Percentiles rank a stretch among this genome's conserved stretches.
These are phyloP conservation scores for Cytospora piceicola DNA, from an alignment of 2,329 filamentous ascomycete genomes.

Conservation along the genomic window DNA sequence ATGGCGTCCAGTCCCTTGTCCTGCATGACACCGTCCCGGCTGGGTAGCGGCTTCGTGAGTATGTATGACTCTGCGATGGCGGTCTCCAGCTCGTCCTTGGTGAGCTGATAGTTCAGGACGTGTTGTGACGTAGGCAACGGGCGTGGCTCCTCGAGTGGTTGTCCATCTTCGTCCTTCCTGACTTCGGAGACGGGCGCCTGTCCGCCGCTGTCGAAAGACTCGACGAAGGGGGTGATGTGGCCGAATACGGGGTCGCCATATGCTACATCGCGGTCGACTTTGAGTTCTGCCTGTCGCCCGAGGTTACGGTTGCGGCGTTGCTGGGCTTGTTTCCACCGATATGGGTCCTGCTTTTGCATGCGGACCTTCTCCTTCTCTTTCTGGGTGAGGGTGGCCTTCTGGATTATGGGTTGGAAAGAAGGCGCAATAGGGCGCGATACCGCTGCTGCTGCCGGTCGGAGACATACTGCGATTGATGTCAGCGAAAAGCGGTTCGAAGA, in stretches of 20 bases:
- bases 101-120: slow-evolving; percentile 78
- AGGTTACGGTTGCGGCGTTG: slow-evolving; percentile 85
- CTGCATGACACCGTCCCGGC: neutral
- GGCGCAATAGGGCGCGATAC: slow-evolving; percentile 47
- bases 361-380: slow-evolving; percentile 69
- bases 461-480: slow-evolving; percentile 54
- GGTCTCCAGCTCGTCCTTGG: slow-evolving; percentile 65
- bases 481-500: slow-evolving; percentile 32
- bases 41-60: slow-evolving; percentile 62
- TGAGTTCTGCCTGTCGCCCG: slow-evolving; percentile 71
- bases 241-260: slow-evolving; percentile 82
- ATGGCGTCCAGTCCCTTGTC: slow-evolving; percentile 23
- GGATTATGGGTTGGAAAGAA: slow-evolving; percentile 61
- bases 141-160: slow-evolving; percentile 44
- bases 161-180: slow-evolving; percentile 47
- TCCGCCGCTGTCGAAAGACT: slow-evolving; percentile 74
- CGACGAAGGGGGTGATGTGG: slow-evolving; percentile 77
- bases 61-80: slow-evolving; percentile 70
- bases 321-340: slow-evolving; percentile 77
- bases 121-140: slow-evolving; percentile 52
- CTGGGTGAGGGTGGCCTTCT: slow-evolving; percentile 66
- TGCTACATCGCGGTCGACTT: slow-evolving; percentile 63
- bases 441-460: slow-evolving; percentile 54
- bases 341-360: slow-evolving; percentile 76
- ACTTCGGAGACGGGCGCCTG: slow-evolving; percentile 47